These are phyloP conservation scores for Castanopsis chinensis DNA, from an alignment of 306 rosid genomes.

Conservation along the genomic window DNA sequence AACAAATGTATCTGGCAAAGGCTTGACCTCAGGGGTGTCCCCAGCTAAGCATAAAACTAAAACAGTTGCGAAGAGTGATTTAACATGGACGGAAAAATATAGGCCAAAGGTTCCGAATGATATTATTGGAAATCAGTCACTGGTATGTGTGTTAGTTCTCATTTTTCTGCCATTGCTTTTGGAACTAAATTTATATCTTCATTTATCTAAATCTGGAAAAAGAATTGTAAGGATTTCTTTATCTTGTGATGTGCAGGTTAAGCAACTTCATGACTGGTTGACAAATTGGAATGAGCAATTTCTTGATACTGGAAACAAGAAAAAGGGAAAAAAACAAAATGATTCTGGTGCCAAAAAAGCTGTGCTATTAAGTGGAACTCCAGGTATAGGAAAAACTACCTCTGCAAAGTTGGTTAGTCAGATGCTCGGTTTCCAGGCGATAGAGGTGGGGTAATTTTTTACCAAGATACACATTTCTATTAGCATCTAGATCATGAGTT, in stretches of 20 bases:
- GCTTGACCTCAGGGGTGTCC: conserved; percentile 42
- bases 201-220: conserved; percentile 16
- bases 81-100: conserved; percentile 86
- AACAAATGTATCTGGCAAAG: conserved; percentile 40
- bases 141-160: conserved; percentile 55
- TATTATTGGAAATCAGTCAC: conserved; percentile 86
- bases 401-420: conserved; percentile 90
- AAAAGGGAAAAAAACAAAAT: conserved; percentile 54
- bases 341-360: conserved; percentile 73
- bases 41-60: conserved; percentile 40
- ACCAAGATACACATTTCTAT: background rate
- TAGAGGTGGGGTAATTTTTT: conserved; percentile 64
- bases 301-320: conserved; percentile 58
- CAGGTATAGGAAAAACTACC: conserved; percentile 98
- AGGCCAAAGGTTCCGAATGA: conserved; percentile 72
- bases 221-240: conserved; percentile 26
- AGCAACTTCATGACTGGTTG: conserved; percentile 91
- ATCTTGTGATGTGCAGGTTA: conserved; percentile 56
- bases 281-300: conserved; percentile 77
- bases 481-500: background rate
- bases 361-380: conserved; percentile 84
- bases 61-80: conserved; percentile 31
- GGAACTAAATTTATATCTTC: conserved; percentile 1
- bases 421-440: conserved; percentile 82
- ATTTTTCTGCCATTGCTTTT: conserved; percentile 13